phyloP scores from a whole-genome alignment of 257 asterid genomes.

The Sherardia arvensis region DNA sequence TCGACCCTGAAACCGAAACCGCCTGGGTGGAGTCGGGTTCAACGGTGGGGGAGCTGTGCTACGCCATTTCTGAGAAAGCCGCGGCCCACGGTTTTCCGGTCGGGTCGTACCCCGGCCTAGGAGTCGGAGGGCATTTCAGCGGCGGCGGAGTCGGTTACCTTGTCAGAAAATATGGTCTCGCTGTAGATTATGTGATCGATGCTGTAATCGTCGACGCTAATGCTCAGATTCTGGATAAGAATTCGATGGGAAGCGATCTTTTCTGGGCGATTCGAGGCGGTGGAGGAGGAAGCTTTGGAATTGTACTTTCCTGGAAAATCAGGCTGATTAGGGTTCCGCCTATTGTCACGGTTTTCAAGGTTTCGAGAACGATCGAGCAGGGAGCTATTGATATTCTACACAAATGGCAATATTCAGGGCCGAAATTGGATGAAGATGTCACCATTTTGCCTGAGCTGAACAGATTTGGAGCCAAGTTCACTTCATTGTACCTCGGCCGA shows the following conservation, averaged over 20 bases:
- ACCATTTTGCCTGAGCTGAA: slow-evolving; percentile 16
- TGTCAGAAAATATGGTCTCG: slow-evolving; percentile 6
- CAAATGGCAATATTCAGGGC: slow-evolving; percentile 32
- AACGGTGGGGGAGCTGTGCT: slow-evolving; percentile 43
- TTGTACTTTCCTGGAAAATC: slow-evolving; percentile 33
- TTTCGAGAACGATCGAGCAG: slow-evolving; percentile 18
- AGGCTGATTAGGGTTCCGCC: slow-evolving; percentile 38
- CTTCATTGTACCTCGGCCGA: slow-evolving; percentile 37
- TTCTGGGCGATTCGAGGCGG: slow-evolving; percentile 30
- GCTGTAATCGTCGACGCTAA: slow-evolving; percentile 32
- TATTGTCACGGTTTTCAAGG: slow-evolving; percentile 37
- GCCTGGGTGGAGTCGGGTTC: slow-evolving; percentile 56
- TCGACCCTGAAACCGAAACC: slow-evolving; percentile 26
- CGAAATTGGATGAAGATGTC: slow-evolving; percentile 27
- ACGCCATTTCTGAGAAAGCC: slow-evolving; percentile 17
- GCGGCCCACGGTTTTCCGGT: background rate
- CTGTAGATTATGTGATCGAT: slow-evolving; percentile 50
- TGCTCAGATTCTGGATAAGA: slow-evolving; percentile 17
- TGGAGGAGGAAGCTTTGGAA: slow-evolving; percentile 52
- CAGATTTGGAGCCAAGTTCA: slow-evolving; percentile 18
- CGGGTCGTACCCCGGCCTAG: slow-evolving; percentile 18
- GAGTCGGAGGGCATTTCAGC: slow-evolving; percentile 50
- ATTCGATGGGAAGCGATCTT: slow-evolving; percentile 3
- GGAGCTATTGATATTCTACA: slow-evolving; percentile 20
- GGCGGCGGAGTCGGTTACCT: slow-evolving; percentile 57